Evolutionary conservation across 148 eudicot genomes (phyloP).

Genomic region (Persicaria maculosa): DNA sequence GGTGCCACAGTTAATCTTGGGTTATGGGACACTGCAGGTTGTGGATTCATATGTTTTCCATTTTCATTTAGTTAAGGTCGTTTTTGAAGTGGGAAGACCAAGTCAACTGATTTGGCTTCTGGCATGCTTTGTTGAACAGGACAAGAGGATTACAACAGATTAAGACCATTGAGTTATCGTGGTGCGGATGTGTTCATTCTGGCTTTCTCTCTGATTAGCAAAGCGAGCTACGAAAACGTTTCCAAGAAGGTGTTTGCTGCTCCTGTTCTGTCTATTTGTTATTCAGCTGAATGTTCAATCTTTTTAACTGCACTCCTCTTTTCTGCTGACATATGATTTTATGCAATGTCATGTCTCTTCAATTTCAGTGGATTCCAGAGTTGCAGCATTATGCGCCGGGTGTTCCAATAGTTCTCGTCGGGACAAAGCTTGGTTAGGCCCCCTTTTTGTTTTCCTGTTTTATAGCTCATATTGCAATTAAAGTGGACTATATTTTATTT

Average conservation of each 20-base stretch:
- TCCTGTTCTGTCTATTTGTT: neutral
- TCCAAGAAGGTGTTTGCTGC: slow-evolving; percentile 58
- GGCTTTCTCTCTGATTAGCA: slow-evolving; percentile 90
- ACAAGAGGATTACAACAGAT: slow-evolving; percentile 97
- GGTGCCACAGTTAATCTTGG: slow-evolving; percentile 88
- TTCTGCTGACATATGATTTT: neutral
- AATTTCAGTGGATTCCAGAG: slow-evolving; percentile 94
- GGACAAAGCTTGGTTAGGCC: slow-evolving; percentile 89
- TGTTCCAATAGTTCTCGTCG: slow-evolving; percentile 94
- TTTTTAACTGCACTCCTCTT: no score
- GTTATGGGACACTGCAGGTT: slow-evolving; percentile 98
- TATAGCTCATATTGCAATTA: neutral
- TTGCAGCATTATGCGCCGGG: slow-evolving; percentile 99
- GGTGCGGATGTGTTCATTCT: slow-evolving; percentile 97
- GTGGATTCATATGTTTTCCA: neutral
- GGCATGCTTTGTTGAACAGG: slow-evolving; percentile 41
- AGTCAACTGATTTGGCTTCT: slow-evolving; percentile 7
- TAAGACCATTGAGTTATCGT: slow-evolving; percentile 97
- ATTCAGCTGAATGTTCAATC: neutral
- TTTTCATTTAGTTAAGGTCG: neutral
- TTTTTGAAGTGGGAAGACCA: neutral
- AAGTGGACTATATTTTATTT: neutral
- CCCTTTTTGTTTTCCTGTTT: slow-evolving; percentile 2
- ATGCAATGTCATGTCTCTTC: neutral
- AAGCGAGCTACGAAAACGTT: slow-evolving; percentile 96